Evolutionary conservation across 345 rosid species (phyloP).

Genomic region (Syzygium aqueum): DNA sequence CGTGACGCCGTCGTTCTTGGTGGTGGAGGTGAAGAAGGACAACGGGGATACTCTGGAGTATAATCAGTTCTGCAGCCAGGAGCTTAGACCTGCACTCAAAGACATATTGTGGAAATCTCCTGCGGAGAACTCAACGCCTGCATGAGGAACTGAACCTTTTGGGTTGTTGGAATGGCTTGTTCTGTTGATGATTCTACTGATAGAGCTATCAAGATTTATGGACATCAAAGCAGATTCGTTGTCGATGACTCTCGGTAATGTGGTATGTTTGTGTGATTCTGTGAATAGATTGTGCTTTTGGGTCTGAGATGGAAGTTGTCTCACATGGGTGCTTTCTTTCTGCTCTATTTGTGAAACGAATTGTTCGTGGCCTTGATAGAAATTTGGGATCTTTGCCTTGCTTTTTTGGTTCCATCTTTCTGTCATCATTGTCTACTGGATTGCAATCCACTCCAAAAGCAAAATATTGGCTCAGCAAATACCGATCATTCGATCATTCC

Average conservation of each 20-base stretch:
- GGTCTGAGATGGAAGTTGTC: not conserved
- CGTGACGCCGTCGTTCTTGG: constrained; percentile 59
- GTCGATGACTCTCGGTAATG: not conserved
- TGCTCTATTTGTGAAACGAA: not conserved
- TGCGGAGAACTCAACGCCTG: constrained; percentile 30
- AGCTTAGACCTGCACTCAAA: constrained; percentile 83
- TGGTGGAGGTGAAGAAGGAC: constrained; percentile 91
- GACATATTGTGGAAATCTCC: constrained; percentile 76
- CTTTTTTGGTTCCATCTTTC: not conserved
- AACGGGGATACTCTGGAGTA: constrained; percentile 84
- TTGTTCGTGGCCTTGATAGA: not conserved
- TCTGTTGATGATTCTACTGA: not conserved
- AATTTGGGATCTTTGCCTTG: not conserved
- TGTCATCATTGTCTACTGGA: not conserved
- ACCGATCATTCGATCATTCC: not conserved
- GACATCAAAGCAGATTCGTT: not conserved
- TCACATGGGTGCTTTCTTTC: not conserved
- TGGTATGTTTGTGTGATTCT: not conserved
- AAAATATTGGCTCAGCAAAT: not conserved
- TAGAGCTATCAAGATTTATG: not conserved
- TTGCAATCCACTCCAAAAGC: not conserved
- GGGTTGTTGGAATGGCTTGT: not conserved
- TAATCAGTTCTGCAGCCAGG: constrained; percentile 76
- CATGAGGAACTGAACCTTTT: constrained; percentile 16
- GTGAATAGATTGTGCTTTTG: not conserved